Conservation (phyloP, 108 stramenopile species). For the Fragilariopsis cylindrus region DNA sequence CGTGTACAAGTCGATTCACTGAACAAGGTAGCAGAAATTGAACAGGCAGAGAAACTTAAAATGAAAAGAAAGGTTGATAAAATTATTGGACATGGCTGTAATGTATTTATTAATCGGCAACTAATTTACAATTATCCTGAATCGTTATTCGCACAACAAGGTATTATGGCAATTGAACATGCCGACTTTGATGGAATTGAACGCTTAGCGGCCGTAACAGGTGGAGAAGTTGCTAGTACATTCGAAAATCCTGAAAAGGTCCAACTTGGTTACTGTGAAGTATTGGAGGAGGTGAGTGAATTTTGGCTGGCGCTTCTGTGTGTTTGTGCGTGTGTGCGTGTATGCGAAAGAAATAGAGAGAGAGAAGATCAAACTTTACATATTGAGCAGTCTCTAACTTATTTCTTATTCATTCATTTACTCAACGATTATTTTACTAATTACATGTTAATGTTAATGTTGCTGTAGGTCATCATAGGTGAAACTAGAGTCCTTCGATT, state of each 20-base stretch:
- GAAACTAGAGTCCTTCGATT: conserved; percentile 97
- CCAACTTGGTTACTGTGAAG: conserved; percentile 91
- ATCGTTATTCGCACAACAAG: conserved; percentile 93
- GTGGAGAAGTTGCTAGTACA: conserved; percentile 96
- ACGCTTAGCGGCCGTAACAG: conserved; percentile 94
- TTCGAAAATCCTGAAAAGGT: conserved; percentile 98
- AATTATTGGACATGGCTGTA: conserved; percentile 96
- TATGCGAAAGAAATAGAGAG: too few species aligned
- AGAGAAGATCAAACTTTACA: too few species aligned
- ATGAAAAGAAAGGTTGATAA: conserved; percentile 98
- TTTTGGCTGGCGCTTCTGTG: neutral
- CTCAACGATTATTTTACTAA: neutral
- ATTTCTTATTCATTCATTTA: neutral
- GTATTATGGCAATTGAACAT: conserved; percentile 99
- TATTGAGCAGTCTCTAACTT: too few species aligned
- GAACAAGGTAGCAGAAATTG: conserved; percentile 98
- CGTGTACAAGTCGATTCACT: conserved; percentile 95
- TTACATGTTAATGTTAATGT: neutral
- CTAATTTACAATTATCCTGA: conserved; percentile 99
- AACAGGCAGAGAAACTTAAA: conserved; percentile 97
- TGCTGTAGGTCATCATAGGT: conserved; percentile 91
- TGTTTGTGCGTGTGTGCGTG: too few species aligned
- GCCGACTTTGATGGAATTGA: conserved; percentile 99
- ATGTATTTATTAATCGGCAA: conserved; percentile 99
- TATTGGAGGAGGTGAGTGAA: conserved; percentile 75